Percentiles rank a stretch among this genome's conserved stretches.
Conservation (phyloP, 495 filamentous ascomycete species). For the Amphirosellinia nigrospora region DNA sequence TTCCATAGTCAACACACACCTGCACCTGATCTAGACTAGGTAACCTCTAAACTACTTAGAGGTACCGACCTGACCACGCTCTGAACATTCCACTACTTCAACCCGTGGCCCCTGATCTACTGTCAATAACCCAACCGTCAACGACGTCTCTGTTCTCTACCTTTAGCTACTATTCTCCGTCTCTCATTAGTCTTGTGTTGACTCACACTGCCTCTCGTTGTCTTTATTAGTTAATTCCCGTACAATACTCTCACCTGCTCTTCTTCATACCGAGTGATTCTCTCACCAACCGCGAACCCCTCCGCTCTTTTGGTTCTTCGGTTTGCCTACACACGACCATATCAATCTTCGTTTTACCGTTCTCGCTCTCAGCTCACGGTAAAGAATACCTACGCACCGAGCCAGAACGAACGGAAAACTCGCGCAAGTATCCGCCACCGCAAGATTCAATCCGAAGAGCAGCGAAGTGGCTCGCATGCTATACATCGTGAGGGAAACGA, state of each 20-base stretch:
- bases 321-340: background rate
- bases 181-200: background rate
- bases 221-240: background rate
- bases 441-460: background rate
- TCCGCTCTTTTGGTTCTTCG: background rate
- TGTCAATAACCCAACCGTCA: background rate
- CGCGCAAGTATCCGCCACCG: background rate
- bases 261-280: background rate
- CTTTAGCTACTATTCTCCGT: background rate
- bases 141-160: constrained; percentile 6
- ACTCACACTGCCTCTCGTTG: background rate
- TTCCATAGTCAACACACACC: constrained; percentile 12
- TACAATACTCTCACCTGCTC: background rate
- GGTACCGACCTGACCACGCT: too few relatives aligned
- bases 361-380: background rate
- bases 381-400: background rate
- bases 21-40: background rate
- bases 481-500: constrained; percentile 1
- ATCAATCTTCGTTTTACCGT: background rate
- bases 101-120: constrained; percentile 16
- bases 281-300: background rate
- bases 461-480: constrained; percentile 8
- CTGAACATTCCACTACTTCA: constrained; percentile 6
- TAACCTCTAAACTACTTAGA: too few relatives aligned
- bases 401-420: background rate